A percentile compares a stretch with the other conserved stretches of the same genome.
These are phyloP conservation scores for Melastoma malabathricum DNA, from an alignment of 345 rosid genomes.

Conservation along the genomic window DNA sequence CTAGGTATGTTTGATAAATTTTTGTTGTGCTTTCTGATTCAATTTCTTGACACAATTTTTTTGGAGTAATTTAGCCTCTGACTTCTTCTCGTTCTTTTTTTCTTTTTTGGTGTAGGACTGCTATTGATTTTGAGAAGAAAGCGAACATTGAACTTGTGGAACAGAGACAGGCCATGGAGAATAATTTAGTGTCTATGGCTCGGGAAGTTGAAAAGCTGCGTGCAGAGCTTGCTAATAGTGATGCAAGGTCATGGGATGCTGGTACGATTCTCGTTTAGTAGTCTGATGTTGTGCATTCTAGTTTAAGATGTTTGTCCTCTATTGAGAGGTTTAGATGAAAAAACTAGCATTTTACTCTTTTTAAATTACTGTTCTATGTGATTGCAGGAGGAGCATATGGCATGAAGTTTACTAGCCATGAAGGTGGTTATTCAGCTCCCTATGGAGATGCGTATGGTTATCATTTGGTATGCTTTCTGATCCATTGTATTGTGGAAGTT, in stretches of 20 bases:
- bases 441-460: conserved; percentile 53
- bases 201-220: conserved; percentile 94
- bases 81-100: neutral
- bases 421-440: conserved; percentile 41
- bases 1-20: conserved; percentile 36
- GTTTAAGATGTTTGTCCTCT: neutral
- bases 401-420: conserved; percentile 34
- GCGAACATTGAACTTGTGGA: conserved; percentile 82
- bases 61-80: neutral
- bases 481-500: neutral
- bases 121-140: conserved; percentile 88
- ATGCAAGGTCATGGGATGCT: conserved; percentile 56
- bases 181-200: conserved; percentile 89
- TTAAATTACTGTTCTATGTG: conserved; percentile 15
- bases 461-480: conserved; percentile 42
- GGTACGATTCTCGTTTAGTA: conserved; percentile 28
- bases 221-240: conserved; percentile 57
- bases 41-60: neutral
- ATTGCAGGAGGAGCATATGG: conserved; percentile 61
- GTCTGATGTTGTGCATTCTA: neutral
- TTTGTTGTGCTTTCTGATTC: neutral
- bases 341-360: neutral
- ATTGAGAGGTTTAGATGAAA: neutral
- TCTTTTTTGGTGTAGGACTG: conserved; percentile 29
- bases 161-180: conserved; percentile 91